Percentiles rank a stretch among this genome's conserved stretches.
Evolutionary conservation across 805 yeast species (phyloP).

Genomic region (Candida ponderosae): DNA sequence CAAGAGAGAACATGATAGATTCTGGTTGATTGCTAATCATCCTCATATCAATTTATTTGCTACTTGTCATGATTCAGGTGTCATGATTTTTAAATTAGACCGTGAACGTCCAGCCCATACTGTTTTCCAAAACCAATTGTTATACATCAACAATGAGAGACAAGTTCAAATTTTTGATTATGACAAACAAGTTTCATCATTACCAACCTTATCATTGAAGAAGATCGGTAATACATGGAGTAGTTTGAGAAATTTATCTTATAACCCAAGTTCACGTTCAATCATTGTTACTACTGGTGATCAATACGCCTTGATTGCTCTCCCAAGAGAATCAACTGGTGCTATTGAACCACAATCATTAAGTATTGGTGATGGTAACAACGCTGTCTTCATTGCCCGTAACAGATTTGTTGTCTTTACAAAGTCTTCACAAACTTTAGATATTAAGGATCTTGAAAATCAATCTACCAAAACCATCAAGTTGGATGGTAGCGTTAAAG

Average conservation of each 20-base stretch:
- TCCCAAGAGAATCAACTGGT: constrained; percentile 85
- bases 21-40: constrained; percentile 88
- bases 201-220: constrained; percentile 79
- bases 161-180: constrained; percentile 79
- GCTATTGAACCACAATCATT: constrained; percentile 89
- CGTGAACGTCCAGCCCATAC: constrained; percentile 95
- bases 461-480: constrained; percentile 75
- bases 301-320: constrained; percentile 61
- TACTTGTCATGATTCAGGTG: constrained; percentile 95
- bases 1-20: constrained; percentile 88
- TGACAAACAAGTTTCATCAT: constrained; percentile 50
- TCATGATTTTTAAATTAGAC: constrained; percentile 94
- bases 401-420: constrained; percentile 84
- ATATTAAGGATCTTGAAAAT: constrained; percentile 78
- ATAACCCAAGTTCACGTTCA: constrained; percentile 88
- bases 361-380: constrained; percentile 71
- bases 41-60: constrained; percentile 91
- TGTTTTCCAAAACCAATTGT: constrained; percentile 62
- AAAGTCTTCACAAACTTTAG: constrained; percentile 56
- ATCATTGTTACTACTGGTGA: constrained; percentile 76
- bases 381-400: constrained; percentile 89
- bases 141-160: constrained; percentile 74
- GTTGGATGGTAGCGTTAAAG: constrained; percentile 58
- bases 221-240: constrained; percentile 83
- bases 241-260: constrained; percentile 75